Evolutionary conservation across 768 basidiomycete species (phyloP).

Genomic region (Podaxis sp.): DNA sequence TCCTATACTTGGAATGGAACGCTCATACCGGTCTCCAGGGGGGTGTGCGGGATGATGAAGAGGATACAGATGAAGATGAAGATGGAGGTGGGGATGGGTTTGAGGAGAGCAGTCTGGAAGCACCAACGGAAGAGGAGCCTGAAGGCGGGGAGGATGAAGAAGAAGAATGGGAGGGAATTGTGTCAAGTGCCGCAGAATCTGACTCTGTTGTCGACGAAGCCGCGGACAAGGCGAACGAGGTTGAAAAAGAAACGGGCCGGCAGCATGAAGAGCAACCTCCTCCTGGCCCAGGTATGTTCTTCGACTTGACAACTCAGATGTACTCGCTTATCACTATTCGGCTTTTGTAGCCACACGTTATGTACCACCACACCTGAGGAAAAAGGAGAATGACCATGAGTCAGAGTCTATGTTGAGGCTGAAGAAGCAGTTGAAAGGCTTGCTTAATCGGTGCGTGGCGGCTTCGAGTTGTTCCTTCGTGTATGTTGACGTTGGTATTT

Average conservation of each 20-base stretch:
- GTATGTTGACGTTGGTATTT: not conserved
- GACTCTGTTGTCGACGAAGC: slow-evolving; percentile 19
- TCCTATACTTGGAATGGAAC: not conserved
- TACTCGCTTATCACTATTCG: not conserved
- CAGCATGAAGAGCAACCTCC: not conserved
- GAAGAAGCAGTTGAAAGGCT: slow-evolving; percentile 76
- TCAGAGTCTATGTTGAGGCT: slow-evolving; percentile 53
- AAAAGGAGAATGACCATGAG: slow-evolving; percentile 24
- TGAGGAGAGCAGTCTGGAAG: slow-evolving; percentile 13
- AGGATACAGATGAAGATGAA: slow-evolving; percentile 26
- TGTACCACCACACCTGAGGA: slow-evolving; percentile 79
- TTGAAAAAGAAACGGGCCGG: slow-evolving; percentile 11
- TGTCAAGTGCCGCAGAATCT: not conserved
- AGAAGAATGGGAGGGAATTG: slow-evolving; percentile 36
- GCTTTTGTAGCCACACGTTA: slow-evolving; percentile 45
- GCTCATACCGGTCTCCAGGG: not conserved
- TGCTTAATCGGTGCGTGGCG: slow-evolving; percentile 71
- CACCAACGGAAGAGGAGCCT: slow-evolving; percentile 21
- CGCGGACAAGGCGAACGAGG: slow-evolving; percentile 14
- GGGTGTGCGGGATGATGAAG: slow-evolving; percentile 20
- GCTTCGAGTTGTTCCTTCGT: not conserved
- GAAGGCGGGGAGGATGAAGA: slow-evolving; percentile 20
- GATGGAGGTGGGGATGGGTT: slow-evolving; percentile 21
- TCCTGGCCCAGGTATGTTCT: slow-evolving; percentile 12
- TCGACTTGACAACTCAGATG: not conserved